These are phyloP conservation scores for Candolleomyces aberdarensis DNA, from an alignment of 768 basidiomycete species.

Conservation along the genomic window DNA sequence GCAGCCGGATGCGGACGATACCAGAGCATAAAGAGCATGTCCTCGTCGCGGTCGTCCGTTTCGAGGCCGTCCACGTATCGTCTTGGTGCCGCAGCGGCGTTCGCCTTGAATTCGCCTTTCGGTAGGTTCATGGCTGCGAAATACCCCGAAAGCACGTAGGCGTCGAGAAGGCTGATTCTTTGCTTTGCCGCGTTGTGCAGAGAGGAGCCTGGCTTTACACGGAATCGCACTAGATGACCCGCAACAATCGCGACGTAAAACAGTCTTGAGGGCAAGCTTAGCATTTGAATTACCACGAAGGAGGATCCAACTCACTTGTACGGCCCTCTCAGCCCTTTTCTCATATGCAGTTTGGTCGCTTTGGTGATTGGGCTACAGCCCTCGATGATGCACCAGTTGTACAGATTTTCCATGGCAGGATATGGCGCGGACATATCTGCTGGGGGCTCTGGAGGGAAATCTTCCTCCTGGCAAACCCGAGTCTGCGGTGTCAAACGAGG, in stretches of 20 bases:
- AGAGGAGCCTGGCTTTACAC: constrained; percentile 53
- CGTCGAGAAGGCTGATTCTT: constrained; percentile 63
- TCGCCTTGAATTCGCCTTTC: constrained; percentile 58
- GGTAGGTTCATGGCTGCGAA: constrained; percentile 68
- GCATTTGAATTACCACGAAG: background rate
- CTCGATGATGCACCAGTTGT: constrained; percentile 86
- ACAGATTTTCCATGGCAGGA: constrained; percentile 60
- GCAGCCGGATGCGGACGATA: constrained; percentile 44
- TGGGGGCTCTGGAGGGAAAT: constrained; percentile 48
- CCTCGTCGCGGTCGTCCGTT: constrained; percentile 82
- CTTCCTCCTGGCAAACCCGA: constrained; percentile 37
- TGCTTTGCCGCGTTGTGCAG: constrained; percentile 55
- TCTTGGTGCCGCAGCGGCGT: constrained; percentile 51
- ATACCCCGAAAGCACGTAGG: constrained; percentile 86
- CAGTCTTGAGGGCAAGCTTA: constrained; percentile 37
- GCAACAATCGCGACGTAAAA: constrained; percentile 71
- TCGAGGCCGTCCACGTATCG: constrained; percentile 91
- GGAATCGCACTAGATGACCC: constrained; percentile 73
- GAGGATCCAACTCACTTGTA: constrained; percentile 59
- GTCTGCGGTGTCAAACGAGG: constrained; percentile 59
- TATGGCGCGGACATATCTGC: constrained; percentile 50
- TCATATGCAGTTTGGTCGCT: constrained; percentile 69
- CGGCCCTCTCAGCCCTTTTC: constrained; percentile 67
- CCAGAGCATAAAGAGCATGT: constrained; percentile 82
- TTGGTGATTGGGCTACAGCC: constrained; percentile 75